These are phyloP conservation scores for Ilex aquifolium DNA, from an alignment of 257 asterid species.

Conservation along the genomic window DNA sequence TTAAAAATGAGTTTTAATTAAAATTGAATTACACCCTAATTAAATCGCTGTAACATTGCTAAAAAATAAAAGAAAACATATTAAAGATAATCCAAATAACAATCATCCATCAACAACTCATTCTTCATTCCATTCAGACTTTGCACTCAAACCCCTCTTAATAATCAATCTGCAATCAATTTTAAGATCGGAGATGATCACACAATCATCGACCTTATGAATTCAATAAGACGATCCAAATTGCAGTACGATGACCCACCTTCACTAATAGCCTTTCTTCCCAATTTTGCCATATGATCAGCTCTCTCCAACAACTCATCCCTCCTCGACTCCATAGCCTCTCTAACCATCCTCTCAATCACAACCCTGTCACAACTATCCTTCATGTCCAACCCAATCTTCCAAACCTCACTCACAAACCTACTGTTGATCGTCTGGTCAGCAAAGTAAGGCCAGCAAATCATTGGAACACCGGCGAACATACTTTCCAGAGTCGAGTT, in stretches of 20 bases:
- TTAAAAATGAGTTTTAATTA: no score
- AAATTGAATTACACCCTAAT: no score
- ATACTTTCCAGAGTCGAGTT: conserved; percentile 42
- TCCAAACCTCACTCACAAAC: conserved; percentile 39
- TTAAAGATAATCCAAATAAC: no score
- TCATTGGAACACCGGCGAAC: conserved; percentile 37
- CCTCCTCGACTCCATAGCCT: conserved; percentile 41
- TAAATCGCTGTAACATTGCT: no score
- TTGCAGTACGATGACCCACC: conserved; percentile 38
- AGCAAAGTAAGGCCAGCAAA: conserved; percentile 40
- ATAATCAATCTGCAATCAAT: no score
- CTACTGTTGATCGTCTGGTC: conserved; percentile 48
- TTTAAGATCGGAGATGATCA: neutral
- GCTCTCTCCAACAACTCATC: conserved; percentile 33
- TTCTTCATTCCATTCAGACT: no score
- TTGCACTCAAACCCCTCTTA: no score
- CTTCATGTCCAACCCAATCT: conserved; percentile 48
- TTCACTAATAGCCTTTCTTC: conserved; percentile 19
- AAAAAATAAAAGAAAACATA: no score
- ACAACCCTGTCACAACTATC: conserved; percentile 41
- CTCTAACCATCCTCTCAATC: conserved; percentile 36
- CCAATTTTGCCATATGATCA: conserved; percentile 18
- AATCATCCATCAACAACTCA: no score
- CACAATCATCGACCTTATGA: conserved; percentile 19
- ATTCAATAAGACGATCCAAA: conserved; percentile 35